These are phyloP conservation scores for Phaseolus lunatus DNA, from an alignment of 306 rosid species.

Conservation along the genomic window DNA sequence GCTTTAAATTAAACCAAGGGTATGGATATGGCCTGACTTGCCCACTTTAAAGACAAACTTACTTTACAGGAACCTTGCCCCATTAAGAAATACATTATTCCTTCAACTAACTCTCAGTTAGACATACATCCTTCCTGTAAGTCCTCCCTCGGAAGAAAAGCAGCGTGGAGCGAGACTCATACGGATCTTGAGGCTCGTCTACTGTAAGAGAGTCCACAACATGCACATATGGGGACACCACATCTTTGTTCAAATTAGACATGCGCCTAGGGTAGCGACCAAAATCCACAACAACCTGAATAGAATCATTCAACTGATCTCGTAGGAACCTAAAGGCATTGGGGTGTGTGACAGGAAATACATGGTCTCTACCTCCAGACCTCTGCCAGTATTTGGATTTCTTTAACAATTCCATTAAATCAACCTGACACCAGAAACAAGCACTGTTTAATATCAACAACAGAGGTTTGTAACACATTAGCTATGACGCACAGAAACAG, in stretches of 20 bases:
- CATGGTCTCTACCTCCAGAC: conserved; percentile 88
- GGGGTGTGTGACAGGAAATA: conserved; percentile 95
- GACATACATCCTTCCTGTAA: conserved; percentile 85
- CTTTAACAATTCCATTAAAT: conserved; percentile 64
- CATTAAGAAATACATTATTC: conserved; percentile 23
- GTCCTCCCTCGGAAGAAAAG: conserved; percentile 93
- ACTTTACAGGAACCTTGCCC: conserved; percentile 23
- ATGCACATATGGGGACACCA: conserved; percentile 91
- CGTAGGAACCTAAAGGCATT: conserved; percentile 97
- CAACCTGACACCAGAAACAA: conserved; percentile 69
- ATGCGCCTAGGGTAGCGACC: conserved; percentile 81
- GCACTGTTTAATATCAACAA: conserved; percentile 34
- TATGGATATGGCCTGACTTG: conserved; percentile 33
- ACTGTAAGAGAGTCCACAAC: conserved; percentile 80
- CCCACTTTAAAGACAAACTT: conserved; percentile 39
- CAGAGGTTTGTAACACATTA: conserved; percentile 31
- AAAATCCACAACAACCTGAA: conserved; percentile 96
- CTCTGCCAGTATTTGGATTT: conserved; percentile 85
- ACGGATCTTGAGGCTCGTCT: conserved; percentile 83
- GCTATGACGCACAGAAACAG: background rate
- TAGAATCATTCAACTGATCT: conserved; percentile 70
- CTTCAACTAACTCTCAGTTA: conserved; percentile 35
- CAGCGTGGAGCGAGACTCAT: conserved; percentile 72
- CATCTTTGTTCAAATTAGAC: conserved; percentile 91
- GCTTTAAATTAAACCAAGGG: conserved; percentile 15